Evolutionary conservation across 2,329 filamentous ascomycete genomes (phyloP).

Genomic region (Hawksworthiomyces lignivorus): DNA sequence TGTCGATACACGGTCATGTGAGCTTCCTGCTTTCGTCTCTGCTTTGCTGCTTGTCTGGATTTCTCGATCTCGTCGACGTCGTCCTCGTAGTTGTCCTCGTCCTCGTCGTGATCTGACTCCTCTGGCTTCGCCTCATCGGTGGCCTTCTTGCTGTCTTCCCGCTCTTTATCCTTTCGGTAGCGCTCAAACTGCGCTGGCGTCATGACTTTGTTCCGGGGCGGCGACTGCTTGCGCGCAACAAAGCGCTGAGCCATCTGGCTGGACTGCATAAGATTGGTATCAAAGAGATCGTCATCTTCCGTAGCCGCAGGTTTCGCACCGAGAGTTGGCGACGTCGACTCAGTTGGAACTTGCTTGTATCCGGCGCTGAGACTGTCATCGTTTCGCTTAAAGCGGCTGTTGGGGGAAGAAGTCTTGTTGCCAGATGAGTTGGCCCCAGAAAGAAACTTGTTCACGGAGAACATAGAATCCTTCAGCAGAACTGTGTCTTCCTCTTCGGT

Average conservation of each 20-base stretch:
- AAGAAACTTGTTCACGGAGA: constrained; percentile 40
- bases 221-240: constrained; percentile 26
- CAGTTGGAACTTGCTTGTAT: constrained; percentile 23
- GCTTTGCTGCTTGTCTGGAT: constrained; percentile 62
- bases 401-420: constrained; percentile 4
- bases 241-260: constrained; percentile 30
- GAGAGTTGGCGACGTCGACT: constrained; percentile 24
- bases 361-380: constrained; percentile 27
- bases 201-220: constrained; percentile 69
- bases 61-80: constrained; percentile 76
- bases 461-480: constrained; percentile 44
- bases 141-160: constrained; percentile 36
- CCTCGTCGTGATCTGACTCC: constrained; percentile 54
- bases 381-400: constrained; percentile 29
- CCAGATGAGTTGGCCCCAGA: constrained; percentile 11
- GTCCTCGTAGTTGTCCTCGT: constrained; percentile 59
- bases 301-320: constrained; percentile 36
- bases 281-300: constrained; percentile 50
- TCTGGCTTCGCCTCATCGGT: constrained; percentile 34
- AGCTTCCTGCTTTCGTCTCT: constrained; percentile 80
- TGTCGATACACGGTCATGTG: constrained; percentile 85
- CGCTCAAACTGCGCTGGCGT: constrained; percentile 81
- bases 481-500: constrained; percentile 46
- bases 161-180: constrained; percentile 67
- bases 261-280: constrained; percentile 34